Evolutionary conservation across 768 basidiomycete species (phyloP), one percentile per base, ranked within the genome.

Genomic region (Podaxis carcinomalis): DNA sequence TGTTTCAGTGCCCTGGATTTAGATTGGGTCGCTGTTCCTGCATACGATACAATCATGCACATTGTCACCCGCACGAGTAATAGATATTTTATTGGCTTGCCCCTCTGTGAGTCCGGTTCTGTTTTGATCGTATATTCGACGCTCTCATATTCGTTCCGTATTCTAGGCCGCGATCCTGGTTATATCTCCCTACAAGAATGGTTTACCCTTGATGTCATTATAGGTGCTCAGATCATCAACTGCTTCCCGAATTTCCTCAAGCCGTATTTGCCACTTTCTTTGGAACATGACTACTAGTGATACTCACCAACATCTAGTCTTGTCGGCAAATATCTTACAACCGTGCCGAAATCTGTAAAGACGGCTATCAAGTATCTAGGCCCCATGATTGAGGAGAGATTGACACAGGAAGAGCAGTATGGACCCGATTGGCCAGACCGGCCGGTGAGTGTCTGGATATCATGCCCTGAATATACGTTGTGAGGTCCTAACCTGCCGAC

Each of bases 1-100:
- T 44, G 14, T 47, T 28, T n/a, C 36, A 16, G 42, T 9, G 19
- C 21, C n/a, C 37, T 39, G 1, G 6, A 21, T 52, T 32, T n/a
- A 80, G 79, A 77, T 14, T 83, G 81, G 82, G 65, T 66, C 13
- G 64, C 64, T 3, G 52, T 81, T 4, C 66, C 66, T 0, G 72
- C 65, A 1, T 32, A 73, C 5, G 63, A 70, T 1, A 65, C 54
- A 0, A 65, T 74, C 6, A 73, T 66, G 62, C 58, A 70, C 28
- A 65, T 83, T 9, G 67, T 83, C 16, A 70, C 73, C 28, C 74
- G 78, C 37, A 66, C 71, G 2, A 77, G 69, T 55, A 81, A 79
- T 60, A 75, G 83, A 16, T 46, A 75, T 0, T 80, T 85, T 51
- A 79, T 83, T 2, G 84, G 83, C 0, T 67, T 75, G 32, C 80